Base-by-base conservation (phyloP, 371 early-diverging fungal genomes). In the Zopfochytrium polystomum region DNA sequence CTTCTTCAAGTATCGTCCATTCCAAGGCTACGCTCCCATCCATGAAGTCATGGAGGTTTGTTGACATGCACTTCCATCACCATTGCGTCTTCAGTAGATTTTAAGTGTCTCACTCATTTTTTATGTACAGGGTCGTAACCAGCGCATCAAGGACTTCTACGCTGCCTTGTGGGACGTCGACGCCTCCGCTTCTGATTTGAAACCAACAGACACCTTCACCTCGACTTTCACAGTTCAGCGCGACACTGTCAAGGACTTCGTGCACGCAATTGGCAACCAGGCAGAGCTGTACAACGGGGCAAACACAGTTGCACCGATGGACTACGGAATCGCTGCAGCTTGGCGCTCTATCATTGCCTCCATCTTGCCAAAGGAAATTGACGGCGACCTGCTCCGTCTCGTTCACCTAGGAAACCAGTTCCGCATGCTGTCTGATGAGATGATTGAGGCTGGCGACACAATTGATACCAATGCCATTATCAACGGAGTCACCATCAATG, bases 321-420 rank as follows among this genome's bases (percentile, higher is more conserved):
- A 95, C 78, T 95, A 87, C 73, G 92, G 92, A 49, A 93, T 93
- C 52, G 93, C 92, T 54, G 90, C 91, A 42, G 93, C 91, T 32
- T 96, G 96, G 96, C 85, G 87, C 72, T 86, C 93, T 26, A 87
- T 95, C 60, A 90, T 93, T 74, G 89, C 90, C 80, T 90, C 93
- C 35, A 90, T 95, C 63, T 86, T 93, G 85, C 92, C 95, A 66
- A 90, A 90, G 80, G 87, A 90, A 38, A 90, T 95, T 65, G 91
- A 93, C 72, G 95, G 93, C 55, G 93, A 96, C 71, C 80, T 96
- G 46, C 79, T 95, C 69, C 85, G 87, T 62, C 81, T 96, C 27
- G 95, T 96, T 48, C 96, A 96, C 73, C 81, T 96, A 59, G 87
- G 89, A 68, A 96, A 96, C 80, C 90, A 91, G 32, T 95, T 92